A percentile compares a stretch with the other conserved stretches of the same genome.
Evolutionary conservation across 495 filamentous ascomycete genomes (phyloP).

Genomic region (Collariella sp.): DNA sequence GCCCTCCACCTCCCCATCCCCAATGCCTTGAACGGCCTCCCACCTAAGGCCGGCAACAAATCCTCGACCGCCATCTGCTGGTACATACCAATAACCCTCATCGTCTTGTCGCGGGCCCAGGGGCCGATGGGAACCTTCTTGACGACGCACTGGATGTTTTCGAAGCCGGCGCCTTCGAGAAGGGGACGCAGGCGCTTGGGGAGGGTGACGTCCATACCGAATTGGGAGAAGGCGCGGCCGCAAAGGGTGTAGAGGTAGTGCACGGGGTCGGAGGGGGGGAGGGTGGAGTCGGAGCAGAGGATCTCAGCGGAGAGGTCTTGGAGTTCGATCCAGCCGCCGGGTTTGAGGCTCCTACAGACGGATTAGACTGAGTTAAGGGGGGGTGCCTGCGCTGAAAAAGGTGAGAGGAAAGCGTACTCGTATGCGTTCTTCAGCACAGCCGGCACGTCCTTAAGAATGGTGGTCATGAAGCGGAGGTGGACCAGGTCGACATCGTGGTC

Average conservation of each 20-base stretch:
- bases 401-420: constrained; percentile 22
- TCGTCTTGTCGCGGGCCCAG: constrained; percentile 47
- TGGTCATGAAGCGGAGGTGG: constrained; percentile 35
- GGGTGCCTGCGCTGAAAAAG: not conserved
- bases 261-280: constrained; percentile 31
- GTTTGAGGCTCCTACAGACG: constrained; percentile 27
- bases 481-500: constrained; percentile 33
- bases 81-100: constrained; percentile 47
- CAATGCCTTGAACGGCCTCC: constrained; percentile 42
- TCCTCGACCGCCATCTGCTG: constrained; percentile 41
- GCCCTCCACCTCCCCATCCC: constrained; percentile 25
- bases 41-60: constrained; percentile 42
- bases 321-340: constrained; percentile 34
- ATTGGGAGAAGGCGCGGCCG: constrained; percentile 23
- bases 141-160: constrained; percentile 44
- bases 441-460: constrained; percentile 40
- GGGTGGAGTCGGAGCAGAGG: constrained; percentile 34
- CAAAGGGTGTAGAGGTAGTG: constrained; percentile 23
- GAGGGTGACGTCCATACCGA: constrained; percentile 39
- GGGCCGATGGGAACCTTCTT: constrained; percentile 48
- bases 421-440: constrained; percentile 31
- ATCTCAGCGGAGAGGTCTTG: constrained; percentile 35
- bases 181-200: constrained; percentile 39
- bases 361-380: not conserved
- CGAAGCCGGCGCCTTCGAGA: constrained; percentile 49